Percentiles rank a stretch among this genome's conserved stretches.
Conservation (phyloP, 2,329 filamentous ascomycete genomes). For the Ophiostoma sp. region DNA sequence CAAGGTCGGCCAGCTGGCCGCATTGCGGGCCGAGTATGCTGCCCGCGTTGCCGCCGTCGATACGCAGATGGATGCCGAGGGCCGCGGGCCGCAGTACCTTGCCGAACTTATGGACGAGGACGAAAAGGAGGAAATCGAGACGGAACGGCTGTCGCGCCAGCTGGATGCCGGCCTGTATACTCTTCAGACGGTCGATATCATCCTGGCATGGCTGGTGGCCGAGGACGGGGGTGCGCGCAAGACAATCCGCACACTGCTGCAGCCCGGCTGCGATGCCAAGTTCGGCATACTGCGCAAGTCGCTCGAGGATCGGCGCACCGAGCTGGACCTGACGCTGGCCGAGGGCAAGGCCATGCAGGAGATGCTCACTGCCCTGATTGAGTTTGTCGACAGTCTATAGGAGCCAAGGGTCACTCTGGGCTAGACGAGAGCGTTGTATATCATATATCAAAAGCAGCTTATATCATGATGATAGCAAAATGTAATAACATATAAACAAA, state of each 20-base stretch:
- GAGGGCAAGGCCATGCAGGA: slow-evolving; percentile 54
- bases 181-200: slow-evolving; percentile 75
- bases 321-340: slow-evolving; percentile 45
- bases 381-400: slow-evolving; percentile 39
- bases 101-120: slow-evolving; percentile 50
- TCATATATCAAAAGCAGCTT: neutral
- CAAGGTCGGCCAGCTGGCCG: slow-evolving; percentile 69
- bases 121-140: slow-evolving; percentile 55
- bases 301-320: slow-evolving; percentile 55
- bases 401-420: neutral
- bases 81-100: slow-evolving; percentile 25
- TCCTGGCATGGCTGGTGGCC: slow-evolving; percentile 84
- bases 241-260: slow-evolving; percentile 57
- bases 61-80: slow-evolving; percentile 47
- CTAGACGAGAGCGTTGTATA: no score
- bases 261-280: slow-evolving; percentile 33
- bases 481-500: neutral
- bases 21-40: slow-evolving; percentile 65
- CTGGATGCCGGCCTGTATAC: slow-evolving; percentile 81
- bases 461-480: neutral
- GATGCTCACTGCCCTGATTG: slow-evolving; percentile 49
- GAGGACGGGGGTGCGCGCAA: slow-evolving; percentile 73
- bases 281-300: slow-evolving; percentile 59
- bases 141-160: slow-evolving; percentile 67
- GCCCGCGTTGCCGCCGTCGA: slow-evolving; percentile 58